phyloP scores from a whole-genome alignment of 1,284 basidiomycete species.

The Blastosporella zonata region DNA sequence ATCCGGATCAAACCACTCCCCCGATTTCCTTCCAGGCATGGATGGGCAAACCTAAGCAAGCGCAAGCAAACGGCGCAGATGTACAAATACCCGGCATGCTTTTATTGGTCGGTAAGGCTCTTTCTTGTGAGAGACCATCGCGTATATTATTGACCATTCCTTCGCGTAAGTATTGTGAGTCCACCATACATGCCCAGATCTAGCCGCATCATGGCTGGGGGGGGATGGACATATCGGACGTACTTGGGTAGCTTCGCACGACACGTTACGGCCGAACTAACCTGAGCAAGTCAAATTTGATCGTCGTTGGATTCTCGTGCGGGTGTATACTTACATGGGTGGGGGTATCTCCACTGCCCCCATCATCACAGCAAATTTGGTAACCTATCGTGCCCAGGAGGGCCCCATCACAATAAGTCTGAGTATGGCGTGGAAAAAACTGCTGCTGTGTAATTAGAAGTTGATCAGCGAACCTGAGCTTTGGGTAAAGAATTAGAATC shows the following conservation, averaged over 20 bases:
- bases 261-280: neutral
- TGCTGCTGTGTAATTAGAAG: neutral
- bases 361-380: neutral
- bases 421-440: neutral
- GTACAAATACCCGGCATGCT: neutral
- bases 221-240: neutral
- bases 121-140: neutral
- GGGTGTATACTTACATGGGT: no score
- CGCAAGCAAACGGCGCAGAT: conserved; percentile 2
- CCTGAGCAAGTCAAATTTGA: neutral
- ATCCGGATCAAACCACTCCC: conserved; percentile 7
- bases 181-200: no score
- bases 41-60: neutral
- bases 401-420: neutral
- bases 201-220: neutral
- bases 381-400: neutral
- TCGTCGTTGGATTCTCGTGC: no score
- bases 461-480: neutral
- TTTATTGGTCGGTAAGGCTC: neutral
- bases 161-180: neutral
- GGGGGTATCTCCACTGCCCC: neutral
- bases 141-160: neutral
- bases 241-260: neutral
- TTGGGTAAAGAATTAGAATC: neutral
- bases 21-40: neutral